phyloP scores from a whole-genome alignment of 768 basidiomycete genomes.

The Asterophora parasitica region DNA sequence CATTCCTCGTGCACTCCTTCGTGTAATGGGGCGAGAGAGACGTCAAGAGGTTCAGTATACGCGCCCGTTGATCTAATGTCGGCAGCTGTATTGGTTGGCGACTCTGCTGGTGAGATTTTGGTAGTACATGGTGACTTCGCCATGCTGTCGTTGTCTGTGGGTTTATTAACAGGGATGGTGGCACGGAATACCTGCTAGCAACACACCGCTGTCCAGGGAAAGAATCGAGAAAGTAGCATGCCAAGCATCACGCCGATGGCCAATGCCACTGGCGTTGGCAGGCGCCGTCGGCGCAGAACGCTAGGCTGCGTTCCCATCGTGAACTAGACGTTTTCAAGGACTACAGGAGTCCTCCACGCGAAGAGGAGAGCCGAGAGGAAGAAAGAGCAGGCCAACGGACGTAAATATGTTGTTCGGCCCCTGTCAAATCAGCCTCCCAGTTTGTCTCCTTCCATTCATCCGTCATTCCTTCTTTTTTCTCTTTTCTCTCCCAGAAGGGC shows the following conservation, averaged over 20 bases:
- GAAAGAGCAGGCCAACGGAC: not conserved
- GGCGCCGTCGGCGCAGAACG: conserved; percentile 31
- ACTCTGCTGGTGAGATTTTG: conserved; percentile 46
- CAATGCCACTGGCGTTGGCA: conserved; percentile 54
- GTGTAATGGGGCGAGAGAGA: conserved; percentile 91
- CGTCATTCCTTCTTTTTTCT: conserved; percentile 19
- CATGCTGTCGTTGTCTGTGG: conserved; percentile 40
- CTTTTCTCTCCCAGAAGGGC: conserved; percentile 8
- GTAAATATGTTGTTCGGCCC: no score
- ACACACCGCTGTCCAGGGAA: conserved; percentile 42
- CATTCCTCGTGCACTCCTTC: conserved; percentile 79
- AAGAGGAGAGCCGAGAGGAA: not conserved
- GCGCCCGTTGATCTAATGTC: conserved; percentile 75
- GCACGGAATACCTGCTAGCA: conserved; percentile 1
- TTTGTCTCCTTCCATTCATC: conserved; percentile 12
- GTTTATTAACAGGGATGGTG: conserved; percentile 2
- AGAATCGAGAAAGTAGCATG: conserved; percentile 46
- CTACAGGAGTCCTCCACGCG: not conserved
- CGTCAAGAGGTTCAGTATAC: conserved; percentile 83
- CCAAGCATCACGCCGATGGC: conserved; percentile 60
- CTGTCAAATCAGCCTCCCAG: not conserved
- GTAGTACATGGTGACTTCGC: conserved; percentile 49
- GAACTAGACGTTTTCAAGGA: not conserved
- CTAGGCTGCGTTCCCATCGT: conserved; percentile 11
- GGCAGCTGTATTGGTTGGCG: conserved; percentile 70